phyloP scores from a whole-genome alignment of 2,329 filamentous ascomycete species.

The Meredithiella fracta region DNA sequence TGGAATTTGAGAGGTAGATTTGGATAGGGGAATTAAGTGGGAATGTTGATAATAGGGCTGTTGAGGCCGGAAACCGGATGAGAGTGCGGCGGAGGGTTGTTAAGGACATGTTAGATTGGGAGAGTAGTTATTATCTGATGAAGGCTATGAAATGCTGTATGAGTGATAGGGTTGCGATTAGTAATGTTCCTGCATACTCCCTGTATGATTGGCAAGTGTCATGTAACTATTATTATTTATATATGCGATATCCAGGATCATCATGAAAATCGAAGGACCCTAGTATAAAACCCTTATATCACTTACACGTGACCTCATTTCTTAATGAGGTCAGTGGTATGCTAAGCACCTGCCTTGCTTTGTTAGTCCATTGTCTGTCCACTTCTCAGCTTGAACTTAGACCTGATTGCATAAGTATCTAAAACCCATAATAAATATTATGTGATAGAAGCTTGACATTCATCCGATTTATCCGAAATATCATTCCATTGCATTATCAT shows the following conservation, averaged over 20 bases:
- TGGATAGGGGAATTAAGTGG: conserved; percentile 34
- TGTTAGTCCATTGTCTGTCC: no score
- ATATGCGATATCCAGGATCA: no score
- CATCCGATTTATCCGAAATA: no score
- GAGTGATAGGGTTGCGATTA: background rate
- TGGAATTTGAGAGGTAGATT: conserved; percentile 53
- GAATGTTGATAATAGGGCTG: conserved; percentile 12
- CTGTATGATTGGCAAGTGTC: background rate
- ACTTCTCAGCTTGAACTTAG: no score
- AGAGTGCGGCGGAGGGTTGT: background rate
- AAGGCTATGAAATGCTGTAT: background rate
- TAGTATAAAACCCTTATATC: no score
- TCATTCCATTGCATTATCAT: no score
- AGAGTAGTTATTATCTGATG: no score
- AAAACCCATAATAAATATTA: no score
- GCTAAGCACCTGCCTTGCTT: background rate
- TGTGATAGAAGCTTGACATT: no score
- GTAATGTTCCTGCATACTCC: background rate
- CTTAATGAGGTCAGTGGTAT: background rate
- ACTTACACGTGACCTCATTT: background rate
- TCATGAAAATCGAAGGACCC: no score
- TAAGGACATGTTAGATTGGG: background rate
- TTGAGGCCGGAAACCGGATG: background rate
- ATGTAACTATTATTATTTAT: no score
- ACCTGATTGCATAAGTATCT: no score